Conservation (phyloP, 169 alveolate genomes). For the Babesia microti region DNA sequence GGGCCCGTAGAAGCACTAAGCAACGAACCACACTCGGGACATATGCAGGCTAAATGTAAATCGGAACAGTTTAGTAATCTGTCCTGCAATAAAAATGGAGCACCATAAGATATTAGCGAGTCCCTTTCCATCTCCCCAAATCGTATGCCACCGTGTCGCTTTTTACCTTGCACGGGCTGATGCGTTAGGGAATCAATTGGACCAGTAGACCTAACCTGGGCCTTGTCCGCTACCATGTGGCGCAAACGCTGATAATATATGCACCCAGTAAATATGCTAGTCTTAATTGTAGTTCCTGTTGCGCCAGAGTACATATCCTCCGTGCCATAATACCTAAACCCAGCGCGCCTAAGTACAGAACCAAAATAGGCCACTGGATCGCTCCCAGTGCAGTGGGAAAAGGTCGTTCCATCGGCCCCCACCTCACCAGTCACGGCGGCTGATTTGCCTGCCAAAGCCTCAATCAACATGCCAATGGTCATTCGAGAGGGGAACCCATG, state of each 20-base stretch:
- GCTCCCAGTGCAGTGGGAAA: constrained; percentile 7
- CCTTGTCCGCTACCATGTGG: constrained; percentile 98
- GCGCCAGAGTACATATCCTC: constrained; percentile 97
- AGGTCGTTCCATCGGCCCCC: constrained; percentile 31
- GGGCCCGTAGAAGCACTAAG: constrained; percentile 68
- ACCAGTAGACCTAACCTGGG: constrained; percentile 94
- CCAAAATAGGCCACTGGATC: constrained; percentile 47
- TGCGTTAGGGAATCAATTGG: constrained; percentile 94
- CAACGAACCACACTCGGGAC: constrained; percentile 95
- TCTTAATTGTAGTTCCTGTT: constrained; percentile 89
- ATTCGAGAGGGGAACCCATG: constrained; percentile 99
- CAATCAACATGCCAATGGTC: constrained; percentile 98
- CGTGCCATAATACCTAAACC: constrained; percentile 95
- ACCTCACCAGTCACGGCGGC: constrained; percentile 91
- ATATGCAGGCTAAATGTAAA: constrained; percentile 92
- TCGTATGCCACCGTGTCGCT: constrained; percentile 98
- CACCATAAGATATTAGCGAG: constrained; percentile 97
- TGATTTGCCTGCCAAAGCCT: constrained; percentile 96
- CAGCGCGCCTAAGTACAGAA: constrained; percentile 28
- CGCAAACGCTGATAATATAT: constrained; percentile 97
- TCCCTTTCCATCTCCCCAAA: constrained; percentile 99
- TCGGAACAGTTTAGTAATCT: constrained; percentile 94
- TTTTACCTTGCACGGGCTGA: constrained; percentile 98
- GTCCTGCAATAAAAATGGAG: constrained; percentile 90
- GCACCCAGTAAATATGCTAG: constrained; percentile 96